A percentile compares a stretch with the other conserved stretches of the same genome.
These are phyloP conservation scores for Monilinia fructicola DNA, from an alignment of 2,329 filamentous ascomycete genomes.

Conservation along the genomic window DNA sequence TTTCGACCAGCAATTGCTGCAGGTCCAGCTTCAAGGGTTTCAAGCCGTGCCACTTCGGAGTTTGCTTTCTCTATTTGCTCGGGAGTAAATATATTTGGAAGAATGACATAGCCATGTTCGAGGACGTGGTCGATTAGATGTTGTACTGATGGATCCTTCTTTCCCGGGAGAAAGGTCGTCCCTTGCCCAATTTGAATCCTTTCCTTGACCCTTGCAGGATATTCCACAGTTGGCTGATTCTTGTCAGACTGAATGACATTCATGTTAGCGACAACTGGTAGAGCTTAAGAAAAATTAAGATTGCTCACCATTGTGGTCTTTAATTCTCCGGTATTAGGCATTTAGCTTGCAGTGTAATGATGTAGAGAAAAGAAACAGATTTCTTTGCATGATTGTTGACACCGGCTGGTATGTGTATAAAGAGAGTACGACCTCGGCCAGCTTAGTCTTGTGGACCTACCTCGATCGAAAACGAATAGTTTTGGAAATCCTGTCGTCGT, in stretches of 20 bases:
- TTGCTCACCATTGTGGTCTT: constrained; percentile 12
- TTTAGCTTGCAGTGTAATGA: constrained; percentile 16
- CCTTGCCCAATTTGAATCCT: constrained; percentile 36
- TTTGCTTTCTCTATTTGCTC: constrained; percentile 41
- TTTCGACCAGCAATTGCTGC: constrained; percentile 41
- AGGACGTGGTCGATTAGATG: constrained; percentile 38
- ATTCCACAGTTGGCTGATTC: constrained; percentile 5
- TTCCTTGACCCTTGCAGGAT: constrained; percentile 20
- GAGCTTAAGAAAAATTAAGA: not conserved
- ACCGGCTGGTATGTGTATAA: constrained; percentile 13
- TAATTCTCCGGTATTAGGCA: not conserved
- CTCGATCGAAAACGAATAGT: not conserved
- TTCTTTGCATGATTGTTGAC: constrained; percentile 17
- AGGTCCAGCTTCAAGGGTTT: constrained; percentile 33
- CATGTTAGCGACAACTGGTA: constrained; percentile 9
- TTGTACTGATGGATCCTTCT: constrained; percentile 34
- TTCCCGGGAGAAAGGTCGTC: constrained; percentile 38
- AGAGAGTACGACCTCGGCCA: constrained; percentile 6
- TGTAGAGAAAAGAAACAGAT: constrained; percentile 2
- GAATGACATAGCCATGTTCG: constrained; percentile 44
- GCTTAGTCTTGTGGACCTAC: not conserved
- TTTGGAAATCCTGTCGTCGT: not conserved
- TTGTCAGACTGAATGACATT: constrained; percentile 19
- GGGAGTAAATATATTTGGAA: constrained; percentile 41
- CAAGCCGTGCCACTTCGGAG: constrained; percentile 42